A percentile compares a stretch with the other conserved stretches of the same genome.
Evolutionary conservation across 306 rosid species (phyloP).

Genomic region (Dicorynia guianensis): DNA sequence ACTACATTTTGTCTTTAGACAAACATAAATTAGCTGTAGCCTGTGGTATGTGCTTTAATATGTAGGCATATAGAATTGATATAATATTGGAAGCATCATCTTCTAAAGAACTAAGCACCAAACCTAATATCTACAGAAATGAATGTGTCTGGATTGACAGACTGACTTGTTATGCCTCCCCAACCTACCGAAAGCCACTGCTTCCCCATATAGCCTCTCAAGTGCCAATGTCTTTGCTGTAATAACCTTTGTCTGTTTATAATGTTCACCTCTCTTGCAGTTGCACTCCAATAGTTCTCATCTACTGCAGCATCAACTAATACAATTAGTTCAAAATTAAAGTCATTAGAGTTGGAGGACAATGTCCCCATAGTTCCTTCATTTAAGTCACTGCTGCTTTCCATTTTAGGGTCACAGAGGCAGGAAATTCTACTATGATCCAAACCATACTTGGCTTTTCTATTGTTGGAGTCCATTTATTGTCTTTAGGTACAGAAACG

Average conservation of each 20-base stretch:
- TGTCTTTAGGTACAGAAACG: conserved; percentile 7
- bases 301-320: conserved; percentile 2
- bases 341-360: no score
- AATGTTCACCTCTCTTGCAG: neutral
- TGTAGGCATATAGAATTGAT: neutral
- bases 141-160: conserved; percentile 27
- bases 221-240: neutral
- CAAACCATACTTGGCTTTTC: neutral
- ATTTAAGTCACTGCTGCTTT: no score
- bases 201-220: neutral
- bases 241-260: neutral
- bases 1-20: neutral
- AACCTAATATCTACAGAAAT: conserved; percentile 6
- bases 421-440: no score
- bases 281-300: neutral
- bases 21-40: conserved; percentile 7
- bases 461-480: neutral
- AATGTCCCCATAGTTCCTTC: no score
- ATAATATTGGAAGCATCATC: conserved; percentile 8
- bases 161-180: neutral
- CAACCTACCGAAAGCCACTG: conserved; percentile 7
- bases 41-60: neutral
- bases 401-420: no score
- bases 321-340: conserved; percentile 6
- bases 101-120: neutral